phyloP scores from a whole-genome alignment of 2,329 filamentous ascomycete species.

The Atkinsonella hypoxylon region DNA sequence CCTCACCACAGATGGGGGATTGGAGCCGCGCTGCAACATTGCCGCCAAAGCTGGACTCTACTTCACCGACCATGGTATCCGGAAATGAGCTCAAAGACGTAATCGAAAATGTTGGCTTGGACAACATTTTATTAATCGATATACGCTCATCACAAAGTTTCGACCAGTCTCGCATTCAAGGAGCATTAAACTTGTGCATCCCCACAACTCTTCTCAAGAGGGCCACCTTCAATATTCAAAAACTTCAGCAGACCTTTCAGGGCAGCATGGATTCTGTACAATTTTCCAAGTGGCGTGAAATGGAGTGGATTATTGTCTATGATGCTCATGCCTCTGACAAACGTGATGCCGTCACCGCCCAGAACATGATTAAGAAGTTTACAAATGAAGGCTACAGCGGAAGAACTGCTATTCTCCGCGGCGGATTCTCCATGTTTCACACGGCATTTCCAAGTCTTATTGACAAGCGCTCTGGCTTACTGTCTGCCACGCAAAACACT shows the following conservation, averaged over 20 bases:
- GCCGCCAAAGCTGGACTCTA: constrained; percentile 35
- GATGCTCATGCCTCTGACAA: constrained; percentile 65
- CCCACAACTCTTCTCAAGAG: constrained; percentile 88
- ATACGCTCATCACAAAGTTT: constrained; percentile 80
- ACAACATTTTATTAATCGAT: constrained; percentile 60
- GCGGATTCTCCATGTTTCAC: constrained; percentile 69
- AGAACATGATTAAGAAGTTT: constrained; percentile 92
- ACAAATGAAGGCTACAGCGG: constrained; percentile 71
- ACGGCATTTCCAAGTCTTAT: constrained; percentile 52
- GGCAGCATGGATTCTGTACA: constrained; percentile 53
- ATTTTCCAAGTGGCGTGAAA: constrained; percentile 66
- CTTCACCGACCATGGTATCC: constrained; percentile 39
- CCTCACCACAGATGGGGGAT: constrained; percentile 16
- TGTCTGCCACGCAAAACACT: constrained; percentile 9
- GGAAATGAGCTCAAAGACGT: constrained; percentile 43
- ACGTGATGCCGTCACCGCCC: constrained; percentile 67
- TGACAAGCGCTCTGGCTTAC: constrained; percentile 34
- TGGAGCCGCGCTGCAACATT: constrained; percentile 35
- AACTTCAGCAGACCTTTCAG: constrained; percentile 78
- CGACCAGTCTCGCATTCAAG: constrained; percentile 57
- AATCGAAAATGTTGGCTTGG: constrained; percentile 29
- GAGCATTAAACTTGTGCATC: constrained; percentile 87
- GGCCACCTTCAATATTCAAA: constrained; percentile 79
- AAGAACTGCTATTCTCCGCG: constrained; percentile 60
- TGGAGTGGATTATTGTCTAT: constrained; percentile 74